phyloP scores from a whole-genome alignment of 306 rosid genomes.

The Senna siamea region DNA sequence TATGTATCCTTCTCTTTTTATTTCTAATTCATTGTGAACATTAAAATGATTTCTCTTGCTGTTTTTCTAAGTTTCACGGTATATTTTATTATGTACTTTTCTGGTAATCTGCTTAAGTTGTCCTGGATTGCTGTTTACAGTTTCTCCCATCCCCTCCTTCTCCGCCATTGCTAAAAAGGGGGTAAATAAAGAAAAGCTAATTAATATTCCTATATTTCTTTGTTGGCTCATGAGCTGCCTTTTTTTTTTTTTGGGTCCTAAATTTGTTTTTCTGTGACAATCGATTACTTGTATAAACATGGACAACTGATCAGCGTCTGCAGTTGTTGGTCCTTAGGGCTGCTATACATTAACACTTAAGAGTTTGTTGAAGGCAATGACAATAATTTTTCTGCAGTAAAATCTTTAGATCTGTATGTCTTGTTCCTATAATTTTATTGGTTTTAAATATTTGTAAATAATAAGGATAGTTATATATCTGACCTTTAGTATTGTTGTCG shows the following conservation, averaged over 20 bases:
- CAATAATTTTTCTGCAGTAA: background rate
- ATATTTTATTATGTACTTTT: background rate
- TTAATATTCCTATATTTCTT: background rate
- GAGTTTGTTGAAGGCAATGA: conserved; percentile 8
- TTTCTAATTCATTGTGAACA: background rate
- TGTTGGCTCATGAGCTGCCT: conserved; percentile 19
- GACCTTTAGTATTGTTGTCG: conserved; percentile 9
- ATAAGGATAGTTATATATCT: background rate
- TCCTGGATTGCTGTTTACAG: background rate
- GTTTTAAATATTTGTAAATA: background rate
- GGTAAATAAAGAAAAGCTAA: conserved; percentile 10
- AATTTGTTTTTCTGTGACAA: background rate
- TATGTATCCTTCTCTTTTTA: background rate
- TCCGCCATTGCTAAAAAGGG: background rate
- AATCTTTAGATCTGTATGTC: background rate
- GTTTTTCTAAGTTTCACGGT: background rate
- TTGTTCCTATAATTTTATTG: conserved; percentile 9
- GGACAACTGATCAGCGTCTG: background rate
- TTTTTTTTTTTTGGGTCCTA: background rate
- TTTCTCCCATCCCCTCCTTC: background rate
- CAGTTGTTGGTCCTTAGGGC: background rate
- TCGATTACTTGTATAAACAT: background rate
- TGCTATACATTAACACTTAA: background rate
- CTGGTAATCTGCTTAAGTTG: conserved; percentile 4
- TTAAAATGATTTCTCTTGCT: background rate